phyloP scores from a whole-genome alignment of 1,284 basidiomycete species.

The Taiwanofungus camphoratus region DNA sequence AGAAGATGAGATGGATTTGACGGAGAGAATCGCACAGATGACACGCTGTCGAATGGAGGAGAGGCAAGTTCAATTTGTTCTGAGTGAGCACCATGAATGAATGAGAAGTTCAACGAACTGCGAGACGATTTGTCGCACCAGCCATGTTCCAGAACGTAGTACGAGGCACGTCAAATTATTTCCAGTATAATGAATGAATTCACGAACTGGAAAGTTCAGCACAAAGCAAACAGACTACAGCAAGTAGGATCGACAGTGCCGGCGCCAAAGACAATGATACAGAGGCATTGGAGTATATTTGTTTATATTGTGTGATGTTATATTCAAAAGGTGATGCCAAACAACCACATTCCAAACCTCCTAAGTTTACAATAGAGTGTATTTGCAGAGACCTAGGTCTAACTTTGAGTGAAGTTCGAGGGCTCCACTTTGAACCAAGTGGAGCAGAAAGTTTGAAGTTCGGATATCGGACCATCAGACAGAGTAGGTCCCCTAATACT shows the following conservation, averaged over 20 bases:
- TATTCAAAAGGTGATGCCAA: constrained; percentile 3
- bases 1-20: constrained; percentile 70
- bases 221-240: neutral
- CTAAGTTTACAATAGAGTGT: no score
- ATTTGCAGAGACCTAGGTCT: no score
- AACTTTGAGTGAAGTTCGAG: no score
- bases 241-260: neutral
- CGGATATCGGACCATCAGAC: no score
- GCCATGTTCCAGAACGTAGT: neutral
- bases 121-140: neutral
- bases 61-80: constrained; percentile 52
- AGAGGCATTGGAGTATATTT: neutral
- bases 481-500: no score
- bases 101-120: neutral
- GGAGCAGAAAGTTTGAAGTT: no score
- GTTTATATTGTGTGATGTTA: constrained; percentile 1
- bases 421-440: no score
- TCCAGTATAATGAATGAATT: neutral
- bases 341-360: no score
- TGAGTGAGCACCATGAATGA: constrained; percentile 5
- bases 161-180: constrained; percentile 1
- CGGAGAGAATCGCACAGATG: constrained; percentile 78
- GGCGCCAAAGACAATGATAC: neutral
- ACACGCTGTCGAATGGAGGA: constrained; percentile 82
- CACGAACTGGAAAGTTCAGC: constrained; percentile 4